phyloP scores from a whole-genome alignment of 306 rosid genomes.

The Herpetospermum pedunculosum region DNA sequence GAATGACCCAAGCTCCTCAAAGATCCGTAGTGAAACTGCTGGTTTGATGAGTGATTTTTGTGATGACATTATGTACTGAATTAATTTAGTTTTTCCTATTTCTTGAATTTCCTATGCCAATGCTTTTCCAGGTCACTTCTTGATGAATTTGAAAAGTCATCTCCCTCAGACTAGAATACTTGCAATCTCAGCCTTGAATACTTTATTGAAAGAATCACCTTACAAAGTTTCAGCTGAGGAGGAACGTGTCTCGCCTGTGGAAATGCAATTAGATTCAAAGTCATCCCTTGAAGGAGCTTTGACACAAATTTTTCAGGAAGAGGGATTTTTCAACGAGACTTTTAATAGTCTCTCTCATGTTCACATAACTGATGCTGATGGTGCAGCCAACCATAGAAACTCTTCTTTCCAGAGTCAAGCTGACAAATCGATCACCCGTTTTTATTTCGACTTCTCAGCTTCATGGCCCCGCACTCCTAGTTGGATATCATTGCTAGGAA shows the following conservation, averaged over 20 bases:
- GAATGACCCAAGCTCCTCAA: conserved; percentile 66
- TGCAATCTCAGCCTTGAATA: conserved; percentile 87
- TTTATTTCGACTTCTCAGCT: conserved; percentile 88
- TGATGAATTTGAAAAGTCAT: conserved; percentile 84
- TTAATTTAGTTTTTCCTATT: neutral
- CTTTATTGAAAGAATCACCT: conserved; percentile 88
- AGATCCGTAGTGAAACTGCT: conserved; percentile 82
- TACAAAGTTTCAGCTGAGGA: conserved; percentile 56
- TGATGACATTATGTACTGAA: neutral
- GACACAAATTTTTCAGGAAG: conserved; percentile 80
- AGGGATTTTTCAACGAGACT: conserved; percentile 83
- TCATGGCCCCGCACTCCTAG: conserved; percentile 99
- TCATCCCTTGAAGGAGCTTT: conserved; percentile 84
- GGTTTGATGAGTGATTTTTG: conserved; percentile 31
- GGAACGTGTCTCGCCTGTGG: conserved; percentile 25
- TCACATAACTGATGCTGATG: conserved; percentile 72
- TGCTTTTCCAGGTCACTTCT: conserved; percentile 69
- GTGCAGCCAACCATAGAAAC: conserved; percentile 57
- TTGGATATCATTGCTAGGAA: conserved; percentile 79
- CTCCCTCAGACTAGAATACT: conserved; percentile 99
- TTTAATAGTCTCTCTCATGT: conserved; percentile 91
- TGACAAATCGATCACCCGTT: conserved; percentile 88
- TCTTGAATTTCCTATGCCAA: neutral
- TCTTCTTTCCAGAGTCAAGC: conserved; percentile 91
- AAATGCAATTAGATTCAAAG: conserved; percentile 39